Evolutionary conservation across 345 rosid species (phyloP).

Genomic region (Citrus maxima): DNA sequence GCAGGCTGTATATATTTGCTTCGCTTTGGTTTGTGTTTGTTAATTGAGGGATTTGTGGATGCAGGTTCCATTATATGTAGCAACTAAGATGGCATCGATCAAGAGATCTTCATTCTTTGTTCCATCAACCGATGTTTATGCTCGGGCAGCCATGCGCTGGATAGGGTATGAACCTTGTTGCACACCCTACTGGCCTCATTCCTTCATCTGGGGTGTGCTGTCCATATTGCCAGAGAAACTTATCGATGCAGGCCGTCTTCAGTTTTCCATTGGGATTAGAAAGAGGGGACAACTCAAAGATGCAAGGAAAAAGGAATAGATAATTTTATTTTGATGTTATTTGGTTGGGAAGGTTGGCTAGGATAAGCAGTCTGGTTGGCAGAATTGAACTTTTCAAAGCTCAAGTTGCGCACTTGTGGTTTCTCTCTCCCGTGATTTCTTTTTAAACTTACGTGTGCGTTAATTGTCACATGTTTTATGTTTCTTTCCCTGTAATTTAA

Average conservation of each 20-base stretch:
- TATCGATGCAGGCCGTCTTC: slow-evolving; percentile 49
- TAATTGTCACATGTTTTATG: neutral
- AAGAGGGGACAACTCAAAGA: slow-evolving; percentile 73
- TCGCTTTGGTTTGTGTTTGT: neutral
- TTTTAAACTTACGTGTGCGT: neutral
- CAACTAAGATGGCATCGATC: slow-evolving; percentile 81
- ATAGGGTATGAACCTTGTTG: slow-evolving; percentile 70
- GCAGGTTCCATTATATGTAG: slow-evolving; percentile 78
- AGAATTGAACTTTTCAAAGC: neutral
- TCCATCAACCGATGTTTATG: slow-evolving; percentile 70
- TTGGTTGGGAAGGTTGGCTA: neutral
- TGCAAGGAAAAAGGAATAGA: slow-evolving; percentile 55
- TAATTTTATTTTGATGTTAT: neutral
- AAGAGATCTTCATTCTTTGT: slow-evolving; percentile 69
- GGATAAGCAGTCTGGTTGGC: neutral
- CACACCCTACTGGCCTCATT: slow-evolving; percentile 84
- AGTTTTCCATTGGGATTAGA: slow-evolving; percentile 49
- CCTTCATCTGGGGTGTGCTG: slow-evolving; percentile 56
- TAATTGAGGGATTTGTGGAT: slow-evolving; percentile 9
- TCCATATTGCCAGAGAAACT: slow-evolving; percentile 44
- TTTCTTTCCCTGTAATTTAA: neutral
- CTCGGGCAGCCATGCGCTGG: slow-evolving; percentile 56
- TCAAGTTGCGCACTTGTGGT: neutral
- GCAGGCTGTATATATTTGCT: neutral
- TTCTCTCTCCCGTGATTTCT: neutral